Conservation (phyloP, 306 rosid genomes). For the Vigna hirtella region DNA sequence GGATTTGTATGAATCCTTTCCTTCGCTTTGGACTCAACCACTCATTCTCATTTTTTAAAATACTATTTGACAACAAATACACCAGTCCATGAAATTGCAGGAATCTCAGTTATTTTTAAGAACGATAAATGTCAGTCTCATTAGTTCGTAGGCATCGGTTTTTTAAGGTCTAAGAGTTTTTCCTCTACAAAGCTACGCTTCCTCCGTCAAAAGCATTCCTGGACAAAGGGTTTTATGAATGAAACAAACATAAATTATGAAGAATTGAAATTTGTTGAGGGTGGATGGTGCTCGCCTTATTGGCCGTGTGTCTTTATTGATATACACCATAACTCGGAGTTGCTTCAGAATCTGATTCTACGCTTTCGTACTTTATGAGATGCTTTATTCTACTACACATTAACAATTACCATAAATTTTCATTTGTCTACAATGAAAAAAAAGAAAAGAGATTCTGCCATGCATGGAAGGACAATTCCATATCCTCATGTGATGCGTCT, state of each 20-base stretch:
- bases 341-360: conserved; percentile 42
- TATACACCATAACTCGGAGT: neutral
- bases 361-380: neutral
- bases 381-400: conserved; percentile 22
- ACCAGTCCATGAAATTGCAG: neutral
- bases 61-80: no score
- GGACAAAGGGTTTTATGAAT: neutral
- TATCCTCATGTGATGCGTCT: neutral
- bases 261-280: neutral
- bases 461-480: neutral
- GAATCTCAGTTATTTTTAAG: neutral
- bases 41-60: no score
- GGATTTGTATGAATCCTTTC: no score
- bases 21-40: no score
- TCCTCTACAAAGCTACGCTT: neutral
- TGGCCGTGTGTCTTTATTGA: neutral
- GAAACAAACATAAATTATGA: neutral
- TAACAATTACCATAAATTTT: neutral
- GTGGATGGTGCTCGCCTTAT: conserved; percentile 13
- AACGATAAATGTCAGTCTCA: neutral
- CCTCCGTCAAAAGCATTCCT: neutral
- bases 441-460: neutral
- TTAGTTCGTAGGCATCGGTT: neutral
- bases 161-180: neutral
- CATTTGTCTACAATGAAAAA: neutral